Base-by-base conservation (phyloP, 257 asterid species). In the Fraxinus pennsylvanica region DNA sequence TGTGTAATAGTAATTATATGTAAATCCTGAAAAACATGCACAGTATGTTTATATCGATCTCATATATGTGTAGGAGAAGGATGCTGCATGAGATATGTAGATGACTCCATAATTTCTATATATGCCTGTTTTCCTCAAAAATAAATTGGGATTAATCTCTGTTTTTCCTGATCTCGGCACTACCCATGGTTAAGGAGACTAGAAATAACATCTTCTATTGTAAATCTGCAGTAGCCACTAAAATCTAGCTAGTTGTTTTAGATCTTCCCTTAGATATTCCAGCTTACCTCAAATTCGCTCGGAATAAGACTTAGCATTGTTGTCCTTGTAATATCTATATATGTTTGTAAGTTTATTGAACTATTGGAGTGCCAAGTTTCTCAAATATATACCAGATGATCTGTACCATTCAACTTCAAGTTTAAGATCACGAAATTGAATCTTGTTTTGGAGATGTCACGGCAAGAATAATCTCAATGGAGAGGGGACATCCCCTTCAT, bases 1-100 rank as follows among this genome's bases (percentile, higher is more conserved):
- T 78, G 74, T 85, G 84, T 79, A 79, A 14, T 57, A 76, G 83
- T 81, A 57, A 71, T 50, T 70, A 63, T 7, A 71, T 38, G 41
- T 6, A 38, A 38, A 38, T 38, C 41, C 41, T 38, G 41, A 5
- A 38, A 38, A 38, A 38, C 41, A 38, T 38, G 9, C 9, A 8
- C 41, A 38, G 41, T 38, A 38, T 38, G 41, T 38, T 38, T 38
- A 38, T 38, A 1, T 38, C 41, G 9, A 38, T 38, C 9, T 38
- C 41, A 8, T 38, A 38, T 38, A 38, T 38, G 41, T 38, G 41
- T 38, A 38, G 41, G 41, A 38, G 41, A 38, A 38, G 41, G 41
- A 38, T 38, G 41, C 41, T 5, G 41, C 41, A 38, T 6, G 9
- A 38, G 41, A 38, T 38, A 38, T 38, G 9, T 38, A 38, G 6